These are phyloP conservation scores for Auricularia sp. DNA, from an alignment of 768 basidiomycete species.

Conservation along the genomic window DNA sequence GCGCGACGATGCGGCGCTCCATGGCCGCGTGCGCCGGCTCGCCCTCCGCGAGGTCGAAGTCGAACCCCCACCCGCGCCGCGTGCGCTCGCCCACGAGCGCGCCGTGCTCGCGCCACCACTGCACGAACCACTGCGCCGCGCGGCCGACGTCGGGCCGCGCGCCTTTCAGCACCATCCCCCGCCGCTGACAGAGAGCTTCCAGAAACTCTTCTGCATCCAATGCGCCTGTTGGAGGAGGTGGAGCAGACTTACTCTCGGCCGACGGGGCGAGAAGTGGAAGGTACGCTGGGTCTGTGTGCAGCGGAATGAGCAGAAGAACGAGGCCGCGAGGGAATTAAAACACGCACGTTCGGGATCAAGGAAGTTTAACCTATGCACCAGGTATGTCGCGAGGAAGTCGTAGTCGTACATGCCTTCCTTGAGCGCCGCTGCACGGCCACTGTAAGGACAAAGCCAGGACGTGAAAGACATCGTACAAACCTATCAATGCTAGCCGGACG, in stretches of 20 bases:
- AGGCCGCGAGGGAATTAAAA: not conserved
- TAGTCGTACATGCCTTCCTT: conserved; percentile 86
- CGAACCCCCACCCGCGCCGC: conserved; percentile 75
- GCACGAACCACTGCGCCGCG: conserved; percentile 72
- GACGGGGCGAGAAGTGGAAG: conserved; percentile 44
- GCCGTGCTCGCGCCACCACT: conserved; percentile 78
- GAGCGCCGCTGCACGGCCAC: conserved; percentile 61
- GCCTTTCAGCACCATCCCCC: conserved; percentile 77
- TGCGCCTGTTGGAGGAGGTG: conserved; percentile 38
- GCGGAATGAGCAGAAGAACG: conserved; percentile 1
- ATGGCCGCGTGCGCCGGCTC: conserved; percentile 43
- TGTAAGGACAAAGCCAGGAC: conserved; percentile 14
- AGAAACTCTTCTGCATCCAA: conserved; percentile 57
- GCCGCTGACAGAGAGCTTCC: conserved; percentile 53
- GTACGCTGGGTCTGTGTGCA: conserved; percentile 52
- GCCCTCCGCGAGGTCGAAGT: conserved; percentile 56
- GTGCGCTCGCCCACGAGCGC: conserved; percentile 22
- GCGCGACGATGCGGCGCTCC: conserved; percentile 57
- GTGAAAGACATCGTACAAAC: conserved; percentile 34
- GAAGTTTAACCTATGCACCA: conserved; percentile 75
- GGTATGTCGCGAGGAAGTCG: conserved; percentile 76
- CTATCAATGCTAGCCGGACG: conserved; percentile 86
- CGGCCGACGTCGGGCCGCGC: conserved; percentile 60
- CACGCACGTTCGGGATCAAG: conserved; percentile 61
- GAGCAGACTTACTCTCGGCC: conserved; percentile 8